Evolutionary conservation across 2,329 filamentous ascomycete species (phyloP).

Genomic region (Scedosporium minutisporum): DNA sequence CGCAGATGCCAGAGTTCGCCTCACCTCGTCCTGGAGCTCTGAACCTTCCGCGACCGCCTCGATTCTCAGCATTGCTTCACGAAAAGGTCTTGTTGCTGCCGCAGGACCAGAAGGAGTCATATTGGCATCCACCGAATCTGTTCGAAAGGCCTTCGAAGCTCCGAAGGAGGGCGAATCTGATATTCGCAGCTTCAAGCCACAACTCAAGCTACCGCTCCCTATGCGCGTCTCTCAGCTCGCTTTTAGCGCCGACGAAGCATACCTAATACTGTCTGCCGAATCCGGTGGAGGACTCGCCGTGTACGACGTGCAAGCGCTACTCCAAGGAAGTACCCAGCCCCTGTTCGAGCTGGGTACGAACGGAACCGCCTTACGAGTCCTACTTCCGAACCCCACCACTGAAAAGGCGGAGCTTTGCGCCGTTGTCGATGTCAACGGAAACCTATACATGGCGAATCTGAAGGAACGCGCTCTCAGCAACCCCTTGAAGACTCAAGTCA

Average conservation of each 20-base stretch:
- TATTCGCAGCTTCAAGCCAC: constrained; percentile 60
- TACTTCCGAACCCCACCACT: constrained; percentile 71
- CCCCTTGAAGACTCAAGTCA: constrained; percentile 62
- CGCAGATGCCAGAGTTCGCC: constrained; percentile 71
- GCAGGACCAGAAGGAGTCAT: constrained; percentile 73
- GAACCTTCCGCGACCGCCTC: constrained; percentile 70
- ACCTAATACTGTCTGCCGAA: constrained; percentile 74
- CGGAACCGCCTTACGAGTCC: constrained; percentile 58
- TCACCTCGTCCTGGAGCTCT: constrained; percentile 70
- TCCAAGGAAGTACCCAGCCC: constrained; percentile 56
- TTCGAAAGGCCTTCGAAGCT: constrained; percentile 64
- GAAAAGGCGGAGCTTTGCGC: constrained; percentile 69
- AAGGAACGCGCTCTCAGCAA: constrained; percentile 56
- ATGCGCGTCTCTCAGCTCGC: constrained; percentile 76
- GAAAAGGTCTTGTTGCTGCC: constrained; percentile 73
- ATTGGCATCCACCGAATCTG: constrained; percentile 64
- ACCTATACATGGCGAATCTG: constrained; percentile 75
- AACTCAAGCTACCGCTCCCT: constrained; percentile 62
- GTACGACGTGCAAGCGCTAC: constrained; percentile 63
- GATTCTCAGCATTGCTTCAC: constrained; percentile 73
- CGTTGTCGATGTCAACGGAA: constrained; percentile 69
- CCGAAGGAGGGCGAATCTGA: constrained; percentile 52
- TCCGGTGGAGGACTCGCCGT: constrained; percentile 72
- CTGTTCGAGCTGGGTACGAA: constrained; percentile 71
- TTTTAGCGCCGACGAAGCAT: constrained; percentile 84